phyloP scores from a whole-genome alignment of 306 rosid genomes.

The Prunus persica region DNA sequence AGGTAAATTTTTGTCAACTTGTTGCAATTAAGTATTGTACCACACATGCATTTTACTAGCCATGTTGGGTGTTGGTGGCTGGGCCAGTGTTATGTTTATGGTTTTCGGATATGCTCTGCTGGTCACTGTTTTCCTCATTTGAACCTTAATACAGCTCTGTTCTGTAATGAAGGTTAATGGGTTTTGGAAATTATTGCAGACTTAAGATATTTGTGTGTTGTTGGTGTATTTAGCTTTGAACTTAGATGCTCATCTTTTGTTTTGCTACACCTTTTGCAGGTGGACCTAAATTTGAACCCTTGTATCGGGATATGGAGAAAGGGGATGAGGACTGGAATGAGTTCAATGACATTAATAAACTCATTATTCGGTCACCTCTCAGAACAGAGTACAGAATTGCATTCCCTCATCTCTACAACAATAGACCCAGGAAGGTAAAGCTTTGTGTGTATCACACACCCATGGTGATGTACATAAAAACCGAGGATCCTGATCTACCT shows the following conservation, averaged over 20 bases:
- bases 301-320: conserved; percentile 99
- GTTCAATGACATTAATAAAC: conserved; percentile 97
- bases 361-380: conserved; percentile 95
- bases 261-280: conserved; percentile 40
- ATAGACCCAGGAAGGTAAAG: conserved; percentile 98
- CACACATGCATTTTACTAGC: background rate
- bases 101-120: background rate
- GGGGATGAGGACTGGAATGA: conserved; percentile 99
- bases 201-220: background rate
- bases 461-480: conserved; percentile 93
- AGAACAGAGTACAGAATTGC: conserved; percentile 98
- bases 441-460: conserved; percentile 94
- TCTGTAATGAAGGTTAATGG: background rate
- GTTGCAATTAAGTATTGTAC: background rate
- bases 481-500: conserved; percentile 98
- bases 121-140: background rate
- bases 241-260: background rate
- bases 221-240: background rate
- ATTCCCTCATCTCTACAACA: conserved; percentile 97
- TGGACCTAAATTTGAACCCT: conserved; percentile 98
- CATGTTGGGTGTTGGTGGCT: background rate
- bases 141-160: background rate
- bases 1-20: background rate
- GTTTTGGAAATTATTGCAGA: background rate
- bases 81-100: background rate